Conservation (phyloP, 2,329 filamentous ascomycete genomes). For the Pleoardoris graminearum region DNA sequence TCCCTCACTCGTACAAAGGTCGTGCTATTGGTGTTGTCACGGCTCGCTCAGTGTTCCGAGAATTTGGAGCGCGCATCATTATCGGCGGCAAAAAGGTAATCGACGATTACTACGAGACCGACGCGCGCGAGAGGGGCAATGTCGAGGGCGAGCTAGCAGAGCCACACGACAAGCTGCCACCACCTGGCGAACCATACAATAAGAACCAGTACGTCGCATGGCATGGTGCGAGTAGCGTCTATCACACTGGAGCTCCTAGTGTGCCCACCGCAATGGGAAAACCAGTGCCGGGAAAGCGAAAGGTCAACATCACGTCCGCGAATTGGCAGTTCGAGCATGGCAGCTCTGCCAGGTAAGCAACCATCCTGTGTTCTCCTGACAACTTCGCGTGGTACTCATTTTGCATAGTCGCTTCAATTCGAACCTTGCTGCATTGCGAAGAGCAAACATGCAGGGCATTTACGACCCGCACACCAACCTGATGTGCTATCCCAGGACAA, state of each 20-base stretch:
- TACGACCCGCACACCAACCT: slow-evolving; percentile 95
- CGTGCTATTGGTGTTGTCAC: slow-evolving; percentile 96
- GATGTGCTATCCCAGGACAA: slow-evolving; percentile 83
- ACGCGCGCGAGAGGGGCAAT: slow-evolving; percentile 73
- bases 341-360: slow-evolving; percentile 76
- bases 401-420: slow-evolving; percentile 77
- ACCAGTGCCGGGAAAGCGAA: slow-evolving; percentile 73
- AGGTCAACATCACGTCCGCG: slow-evolving; percentile 84
- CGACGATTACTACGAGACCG: slow-evolving; percentile 86
- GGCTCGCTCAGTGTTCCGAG: slow-evolving; percentile 92
- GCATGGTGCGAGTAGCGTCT: slow-evolving; percentile 95
- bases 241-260: slow-evolving; percentile 79
- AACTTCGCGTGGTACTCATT: slow-evolving; percentile 20
- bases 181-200: slow-evolving; percentile 86
- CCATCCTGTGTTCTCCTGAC: background rate
- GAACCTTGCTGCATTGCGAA: slow-evolving; percentile 68
- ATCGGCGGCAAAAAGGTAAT: slow-evolving; percentile 83
- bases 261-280: slow-evolving; percentile 78
- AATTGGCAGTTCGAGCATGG: slow-evolving; percentile 99
- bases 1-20: slow-evolving; percentile 98
- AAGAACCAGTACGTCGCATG: slow-evolving; percentile 98
- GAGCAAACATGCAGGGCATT: slow-evolving; percentile 71
- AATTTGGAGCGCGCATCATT: slow-evolving; percentile 92
- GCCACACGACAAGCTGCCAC: slow-evolving; percentile 77
- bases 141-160: slow-evolving; percentile 90